Base-by-base conservation (phyloP, 768 basidiomycete species). In the Suillus spraguei region DNA sequence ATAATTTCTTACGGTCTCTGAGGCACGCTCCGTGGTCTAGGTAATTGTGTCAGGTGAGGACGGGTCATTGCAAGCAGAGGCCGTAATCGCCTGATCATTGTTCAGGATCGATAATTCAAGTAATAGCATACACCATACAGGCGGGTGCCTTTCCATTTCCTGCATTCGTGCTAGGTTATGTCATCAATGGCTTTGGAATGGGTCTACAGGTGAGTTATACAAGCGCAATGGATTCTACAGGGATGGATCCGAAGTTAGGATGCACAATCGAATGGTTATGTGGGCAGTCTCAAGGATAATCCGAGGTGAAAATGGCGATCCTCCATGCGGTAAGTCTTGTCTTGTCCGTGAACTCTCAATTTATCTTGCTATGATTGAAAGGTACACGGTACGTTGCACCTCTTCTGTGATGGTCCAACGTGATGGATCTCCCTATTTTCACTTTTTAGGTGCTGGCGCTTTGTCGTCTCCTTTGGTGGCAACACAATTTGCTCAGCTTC, bases 381-480 rank as follows among this genome's bases (percentile, higher is more conserved):
- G 56, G 41, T 42, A 58, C 41, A 58, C 39, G 56, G 56, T 41
- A 11, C 20, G 56, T 58, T 41, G 8, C 4, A 59, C 24, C 14
- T 20, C 38, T 58, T 41, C 2, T 4, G 8, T 56, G 16, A 35
- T 0, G 17, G 28, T 20, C 9, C 55, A 20, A 39, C 22, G 24
- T 41, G 28, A 41, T 13, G 1, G 11, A 56, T 28, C 5, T 24
- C 39, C 10, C 22, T 17, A 24, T 24, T 38, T 38, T 16, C 22
- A 56, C n/a, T 10, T 10, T 52, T 42, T 47, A 80, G 79, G 80
- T 33, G 67, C 77, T n/a, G 85, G 85, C 1, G 85, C 84, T 2
- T 78, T 85, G 60, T 72, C 79, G 7, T 76, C 83, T 0, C 85
- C 85, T 16, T 75, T 86, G n/a, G 81, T 83, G 3, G 79, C 85